A percentile compares a stretch with the other conserved stretches of the same genome.
These are phyloP conservation scores for Plantago coronopus DNA, from an alignment of 305 asterid genomes.

Conservation along the genomic window DNA sequence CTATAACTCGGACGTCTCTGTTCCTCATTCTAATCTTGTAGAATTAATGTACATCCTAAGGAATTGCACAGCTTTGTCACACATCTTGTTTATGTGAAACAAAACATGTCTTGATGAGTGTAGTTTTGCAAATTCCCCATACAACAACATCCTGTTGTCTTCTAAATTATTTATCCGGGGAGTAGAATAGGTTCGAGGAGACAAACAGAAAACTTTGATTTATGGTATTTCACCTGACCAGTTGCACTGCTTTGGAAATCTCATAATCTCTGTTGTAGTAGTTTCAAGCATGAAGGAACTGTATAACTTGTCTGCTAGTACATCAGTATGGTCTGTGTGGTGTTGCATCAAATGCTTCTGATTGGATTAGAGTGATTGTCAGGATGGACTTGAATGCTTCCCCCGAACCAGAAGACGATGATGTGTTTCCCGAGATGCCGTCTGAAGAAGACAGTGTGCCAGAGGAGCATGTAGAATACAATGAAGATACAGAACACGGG, in stretches of 20 bases:
- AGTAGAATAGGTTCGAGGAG: background rate
- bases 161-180: background rate
- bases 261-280: background rate
- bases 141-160: background rate
- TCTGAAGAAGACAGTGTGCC: conserved; percentile 55
- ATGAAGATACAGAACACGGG: conserved; percentile 48
- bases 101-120: background rate
- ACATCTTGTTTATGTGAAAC: background rate
- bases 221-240: background rate
- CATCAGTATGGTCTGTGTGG: conserved; percentile 13
- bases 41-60: too few species aligned
- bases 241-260: background rate
- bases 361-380: conserved; percentile 48
- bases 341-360: conserved; percentile 45
- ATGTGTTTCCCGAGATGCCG: conserved; percentile 51
- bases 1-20: too few species aligned
- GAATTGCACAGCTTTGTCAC: too few species aligned
- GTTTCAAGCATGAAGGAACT: background rate
- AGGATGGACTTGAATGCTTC: conserved; percentile 97
- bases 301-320: background rate
- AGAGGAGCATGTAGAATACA: conserved; percentile 44
- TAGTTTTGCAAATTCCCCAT: background rate
- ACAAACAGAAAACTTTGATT: background rate
- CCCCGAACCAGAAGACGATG: conserved; percentile 92
- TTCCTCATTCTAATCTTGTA: too few species aligned